Base-by-base conservation (phyloP, 805 yeast genomes). In the Candida sonorensis region DNA sequence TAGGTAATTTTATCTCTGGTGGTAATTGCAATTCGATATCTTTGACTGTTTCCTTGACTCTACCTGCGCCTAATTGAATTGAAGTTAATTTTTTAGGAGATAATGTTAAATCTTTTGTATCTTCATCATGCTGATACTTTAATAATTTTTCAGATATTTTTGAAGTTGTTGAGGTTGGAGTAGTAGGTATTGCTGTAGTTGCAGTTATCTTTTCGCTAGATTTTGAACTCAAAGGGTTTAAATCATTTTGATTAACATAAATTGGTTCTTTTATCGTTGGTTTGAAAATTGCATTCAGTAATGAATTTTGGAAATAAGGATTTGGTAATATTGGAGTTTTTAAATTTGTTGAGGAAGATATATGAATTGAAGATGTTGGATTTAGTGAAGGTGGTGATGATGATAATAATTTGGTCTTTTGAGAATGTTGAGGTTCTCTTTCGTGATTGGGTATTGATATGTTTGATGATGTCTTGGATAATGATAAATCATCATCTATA, bases 21-120 rank as follows among this genome's bases (percentile, higher is more conserved):
- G 44, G 46, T 10, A 42, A 28, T 21, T 42, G 49, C 20, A 36
- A 34, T 21, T 47, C 52, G 16, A 50, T 48, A 20, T 45, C 52
- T 18, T 45, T 46, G 11, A 48, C 55, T 2, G 52, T 45, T 18
- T 42, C 41, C 26, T 49, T 50, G 11, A 50, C 55, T 18, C 55
- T 37, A 7, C 55, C 55, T 10, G 37, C 22, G 10, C 50, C 51
- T 10, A 50, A 30, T 23, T 41, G 29, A 9, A 47, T 37, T 4
- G 48, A 29, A 4, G 28, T 29, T 4, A 44, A 26, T 27, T 36
- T 44, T 27, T 44, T 27, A 8, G 52, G 48, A 6, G 48, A 40
- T 17, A 47, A 26, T 6, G 34, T 36, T 13, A 40, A 23, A 5
- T 44, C 44, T 25, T 31, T 34, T 4, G 33, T 17, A 12, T 33